A percentile compares a stretch with the other conserved stretches of the same genome.
Conservation (phyloP, 495 filamentous ascomycete genomes). For the Penicillium taxi region DNA sequence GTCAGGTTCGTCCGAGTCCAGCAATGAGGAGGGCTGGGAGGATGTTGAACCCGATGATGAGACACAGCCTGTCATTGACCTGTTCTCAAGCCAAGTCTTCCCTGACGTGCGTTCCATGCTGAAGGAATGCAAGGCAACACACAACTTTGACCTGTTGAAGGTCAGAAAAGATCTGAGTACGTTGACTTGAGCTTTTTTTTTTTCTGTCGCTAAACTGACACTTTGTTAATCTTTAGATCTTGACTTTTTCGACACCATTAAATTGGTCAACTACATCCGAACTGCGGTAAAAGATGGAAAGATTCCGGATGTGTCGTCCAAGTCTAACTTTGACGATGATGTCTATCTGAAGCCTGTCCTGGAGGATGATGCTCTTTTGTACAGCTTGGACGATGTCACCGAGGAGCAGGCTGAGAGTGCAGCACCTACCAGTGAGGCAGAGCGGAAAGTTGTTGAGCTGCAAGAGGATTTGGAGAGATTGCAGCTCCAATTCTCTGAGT, state of each 20-base stretch:
- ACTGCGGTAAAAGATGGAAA: conserved; percentile 43
- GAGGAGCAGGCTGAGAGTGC: conserved; percentile 25
- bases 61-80: conserved; percentile 55
- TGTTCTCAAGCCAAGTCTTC: conserved; percentile 63
- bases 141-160: conserved; percentile 66
- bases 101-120: conserved; percentile 59
- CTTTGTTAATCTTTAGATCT: conserved; percentile 38
- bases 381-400: conserved; percentile 70
- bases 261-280: conserved; percentile 78
- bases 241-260: conserved; percentile 77
- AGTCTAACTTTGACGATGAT: conserved; percentile 60
- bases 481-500: conserved; percentile 61
- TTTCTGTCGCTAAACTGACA: too few species aligned
- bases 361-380: conserved; percentile 83
- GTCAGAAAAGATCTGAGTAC: conserved; percentile 55
- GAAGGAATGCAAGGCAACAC: conserved; percentile 59
- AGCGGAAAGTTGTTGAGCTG: conserved; percentile 55
- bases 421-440: conserved; percentile 27
- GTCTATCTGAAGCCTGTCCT: conserved; percentile 71
- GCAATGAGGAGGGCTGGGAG: conserved; percentile 69
- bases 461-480: conserved; percentile 60
- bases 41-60: conserved; percentile 68
- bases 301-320: conserved; percentile 48
- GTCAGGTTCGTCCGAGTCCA: conserved; percentile 42
- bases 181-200: too few species aligned